Evolutionary conservation across 495 filamentous ascomycete species (phyloP).

Genomic region (Talaromyces borbonicus): DNA sequence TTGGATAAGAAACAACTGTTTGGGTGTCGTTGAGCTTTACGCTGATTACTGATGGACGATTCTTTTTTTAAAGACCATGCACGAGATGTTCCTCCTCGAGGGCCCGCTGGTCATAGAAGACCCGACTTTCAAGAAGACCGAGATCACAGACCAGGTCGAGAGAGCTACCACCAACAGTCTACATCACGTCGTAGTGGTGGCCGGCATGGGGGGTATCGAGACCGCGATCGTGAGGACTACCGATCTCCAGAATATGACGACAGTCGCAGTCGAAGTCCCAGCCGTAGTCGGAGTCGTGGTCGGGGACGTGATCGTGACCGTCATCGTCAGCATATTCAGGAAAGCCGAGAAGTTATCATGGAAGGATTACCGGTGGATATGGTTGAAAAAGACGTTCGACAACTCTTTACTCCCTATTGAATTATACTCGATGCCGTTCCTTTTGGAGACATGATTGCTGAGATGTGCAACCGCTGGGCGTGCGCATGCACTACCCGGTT

Average conservation of each 20-base stretch:
- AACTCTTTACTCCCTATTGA: conserved; percentile 28
- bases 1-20: conserved; percentile 1
- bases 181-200: conserved; percentile 20
- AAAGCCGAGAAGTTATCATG: conserved; percentile 51
- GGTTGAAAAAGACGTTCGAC: conserved; percentile 53
- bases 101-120: conserved; percentile 29
- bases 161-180: conserved; percentile 33
- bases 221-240: conserved; percentile 49
- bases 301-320: conserved; percentile 29
- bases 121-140: conserved; percentile 25
- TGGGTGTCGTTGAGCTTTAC: conserved; percentile 8
- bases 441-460: conserved; percentile 31
- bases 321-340: conserved; percentile 36
- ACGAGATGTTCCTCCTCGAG: conserved; percentile 31
- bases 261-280: conserved; percentile 34
- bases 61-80: conserved; percentile 25
- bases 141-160: conserved; percentile 30
- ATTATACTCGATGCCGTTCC: background rate
- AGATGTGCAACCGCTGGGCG: conserved; percentile 30
- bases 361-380: conserved; percentile 50
- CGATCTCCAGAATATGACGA: conserved; percentile 35
- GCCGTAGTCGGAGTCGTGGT: conserved; percentile 30
- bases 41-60: conserved; percentile 17
- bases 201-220: conserved; percentile 35
- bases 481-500: conserved; percentile 10